Percentiles rank a stretch among this genome's conserved stretches.
Conservation (phyloP, 352 stramenopile species). For the Hyaloperonospora arabidopsidis region DNA sequence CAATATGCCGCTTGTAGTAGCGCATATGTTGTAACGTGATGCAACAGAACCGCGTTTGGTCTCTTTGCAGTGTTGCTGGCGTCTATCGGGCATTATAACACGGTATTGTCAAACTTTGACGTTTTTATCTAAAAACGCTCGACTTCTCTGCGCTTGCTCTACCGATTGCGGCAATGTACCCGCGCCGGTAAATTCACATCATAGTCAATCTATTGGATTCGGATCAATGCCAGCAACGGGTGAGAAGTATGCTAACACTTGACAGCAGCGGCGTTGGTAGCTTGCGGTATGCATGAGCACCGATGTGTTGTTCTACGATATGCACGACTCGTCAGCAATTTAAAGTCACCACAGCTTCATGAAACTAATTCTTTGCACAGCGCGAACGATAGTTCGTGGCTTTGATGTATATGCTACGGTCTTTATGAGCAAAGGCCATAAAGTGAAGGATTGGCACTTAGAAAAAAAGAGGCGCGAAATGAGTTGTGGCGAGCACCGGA, state of each 20-base stretch:
- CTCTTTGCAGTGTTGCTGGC: conserved; percentile 68
- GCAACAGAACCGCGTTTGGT: conserved; percentile 28
- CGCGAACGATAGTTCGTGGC: conserved; percentile 36
- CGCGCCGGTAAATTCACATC: conserved; percentile 32
- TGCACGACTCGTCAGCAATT: conserved; percentile 36
- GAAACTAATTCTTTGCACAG: conserved; percentile 43
- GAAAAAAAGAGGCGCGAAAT: too few species aligned
- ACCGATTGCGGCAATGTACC: conserved; percentile 54
- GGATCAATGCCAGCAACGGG: conserved; percentile 84
- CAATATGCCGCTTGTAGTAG: too few species aligned
- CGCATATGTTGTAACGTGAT: too few species aligned
- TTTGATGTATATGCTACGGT: too few species aligned
- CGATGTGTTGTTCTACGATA: conserved; percentile 48
- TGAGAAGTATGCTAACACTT: conserved; percentile 84
- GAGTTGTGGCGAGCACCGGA: too few species aligned
- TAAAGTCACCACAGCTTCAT: conserved; percentile 36
- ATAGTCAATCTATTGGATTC: conserved; percentile 71
- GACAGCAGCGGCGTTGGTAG: conserved; percentile 67
- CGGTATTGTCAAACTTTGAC: not conserved
- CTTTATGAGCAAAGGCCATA: too few species aligned
- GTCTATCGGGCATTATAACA: conserved; percentile 82
- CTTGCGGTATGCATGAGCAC: conserved; percentile 94
- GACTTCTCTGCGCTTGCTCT: conserved; percentile 19
- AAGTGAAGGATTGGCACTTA: too few species aligned
- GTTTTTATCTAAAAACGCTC: conserved; percentile 9